Evolutionary conservation across 2,329 filamentous ascomycete species (phyloP), one percentile per base, ranked within the genome.

Genomic region (Alternaria sp.): DNA sequence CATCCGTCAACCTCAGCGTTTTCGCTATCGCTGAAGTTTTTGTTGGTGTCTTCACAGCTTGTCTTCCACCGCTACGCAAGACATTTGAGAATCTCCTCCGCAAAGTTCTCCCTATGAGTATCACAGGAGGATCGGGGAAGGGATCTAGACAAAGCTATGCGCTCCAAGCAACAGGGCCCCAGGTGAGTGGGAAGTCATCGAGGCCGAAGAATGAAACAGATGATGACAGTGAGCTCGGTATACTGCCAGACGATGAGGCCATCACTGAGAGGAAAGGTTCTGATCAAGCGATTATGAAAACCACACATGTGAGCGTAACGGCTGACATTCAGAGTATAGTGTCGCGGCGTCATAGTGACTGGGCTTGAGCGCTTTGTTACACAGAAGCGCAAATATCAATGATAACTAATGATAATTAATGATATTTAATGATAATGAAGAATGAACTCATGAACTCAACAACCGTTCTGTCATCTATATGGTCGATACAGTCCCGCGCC

Each of bases 1-100:
- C 56, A 8, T 60, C 64, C 6, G 62, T 71, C 13, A 69, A 70
- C 31, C 63, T 71, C 2, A 70, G 64, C 37, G 62, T 72, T 24
- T 72, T 69, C 51, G 66, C 67, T 3, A 53, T 64, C 2, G 52
- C 68, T 3, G 70, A 72, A 60, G 69, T 70, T 5, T 70, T 70
- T n/a, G 66, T 67, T 11, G 70, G 68, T 26, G 69, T 63, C 2
- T 66, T 72, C 49, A 71, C 69, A 13, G 70, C 70, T 8, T 70
- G 62, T 17, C 67, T 72, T 5, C 70, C 70, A 2, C 70, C 70
- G 0, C 54, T 72, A 0, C 68, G 70, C 24, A 71, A 71, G 34
- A 71, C 69, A 1, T 69, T 72, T 53, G 70, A 72, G 14, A 65
- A 54, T 11, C 13, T 62, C 0, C 50, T 72, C 10, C 65, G 57